Evolutionary conservation across 202 grass and related monocot genomes (phyloP), one percentile per base, ranked within the genome.

Genomic region (Thinopyrum obtusiflorum): DNA sequence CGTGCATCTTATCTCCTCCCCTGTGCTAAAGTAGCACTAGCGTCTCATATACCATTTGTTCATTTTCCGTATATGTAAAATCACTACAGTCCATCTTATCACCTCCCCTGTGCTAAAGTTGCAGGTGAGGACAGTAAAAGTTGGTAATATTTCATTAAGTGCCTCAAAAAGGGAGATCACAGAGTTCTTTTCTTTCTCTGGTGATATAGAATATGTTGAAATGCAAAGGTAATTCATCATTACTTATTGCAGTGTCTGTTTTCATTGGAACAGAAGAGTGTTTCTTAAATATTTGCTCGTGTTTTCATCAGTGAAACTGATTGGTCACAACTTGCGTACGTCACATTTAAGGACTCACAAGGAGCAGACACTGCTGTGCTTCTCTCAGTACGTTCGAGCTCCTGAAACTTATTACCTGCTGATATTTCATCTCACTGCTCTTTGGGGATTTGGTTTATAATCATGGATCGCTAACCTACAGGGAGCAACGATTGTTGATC

Each of bases 131-230:
- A 99, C 97, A 60, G 93, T 99, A 59, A 94, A 94, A 89, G 87
- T 97, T 78, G 91, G 87, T 78, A 99, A 97, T 77, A 88, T 99
- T 73, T 99, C 93, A 0, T 83, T 99, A 79, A 86, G 49, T 26
- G 97, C 93, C 71, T 90, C 91, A 60, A 89, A 97, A 90, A 96
- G 87, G 57, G 97, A 97, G 76, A 94, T 99, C 61, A 90, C 79
- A 77, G 93, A 99, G 89, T 99, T 99, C 81, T 97, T 99, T 82
- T 97, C 93, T 85, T 99, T 99, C 83, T 99, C 97, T 28, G 97
- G 97, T 61, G 88, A 92, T 74, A 99, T 99, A 78, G 80, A 94
- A 87, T 97, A 91, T 89, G 83, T 99, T 86, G 97, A 97, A 87
- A 97, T 99, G 97, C 90, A 89, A 94, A 86, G 93, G 97, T 99